These are phyloP conservation scores for Mycena galopus DNA, from an alignment of 768 basidiomycete genomes.

Conservation along the genomic window DNA sequence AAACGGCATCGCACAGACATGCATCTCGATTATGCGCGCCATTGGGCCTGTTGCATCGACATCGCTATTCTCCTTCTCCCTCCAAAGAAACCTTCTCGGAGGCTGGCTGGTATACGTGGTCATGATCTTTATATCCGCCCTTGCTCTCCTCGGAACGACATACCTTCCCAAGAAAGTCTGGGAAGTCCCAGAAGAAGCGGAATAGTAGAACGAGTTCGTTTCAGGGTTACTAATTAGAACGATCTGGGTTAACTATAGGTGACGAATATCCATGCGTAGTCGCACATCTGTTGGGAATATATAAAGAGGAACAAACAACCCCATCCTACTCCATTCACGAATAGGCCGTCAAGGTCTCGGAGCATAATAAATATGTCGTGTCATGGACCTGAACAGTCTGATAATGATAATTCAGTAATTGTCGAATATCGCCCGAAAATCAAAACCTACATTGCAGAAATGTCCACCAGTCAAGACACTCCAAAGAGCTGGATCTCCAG, in stretches of 20 bases:
- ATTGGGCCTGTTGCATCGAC: background rate
- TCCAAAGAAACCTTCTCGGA: background rate
- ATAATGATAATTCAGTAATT: background rate
- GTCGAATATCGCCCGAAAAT: background rate
- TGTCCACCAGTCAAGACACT: background rate
- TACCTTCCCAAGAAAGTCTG: background rate
- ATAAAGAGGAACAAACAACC: too few species aligned
- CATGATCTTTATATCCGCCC: background rate
- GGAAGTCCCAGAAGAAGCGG: background rate
- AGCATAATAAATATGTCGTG: background rate
- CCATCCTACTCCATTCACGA: too few species aligned
- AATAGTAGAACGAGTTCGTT: slow-evolving; percentile 1
- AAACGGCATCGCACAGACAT: background rate
- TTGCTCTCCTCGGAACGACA: background rate
- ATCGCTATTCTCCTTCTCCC: slow-evolving; percentile 2
- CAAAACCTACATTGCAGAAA: background rate
- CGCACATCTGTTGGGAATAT: too few species aligned
- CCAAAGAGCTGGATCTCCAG: slow-evolving; percentile 16
- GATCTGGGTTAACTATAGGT: too few species aligned
- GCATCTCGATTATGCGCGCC: background rate
- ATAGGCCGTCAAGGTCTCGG: too few species aligned
- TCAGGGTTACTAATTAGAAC: too few species aligned
- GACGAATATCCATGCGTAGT: too few species aligned
- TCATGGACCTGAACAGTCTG: background rate
- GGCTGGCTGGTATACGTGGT: background rate